A percentile compares a stretch with the other conserved stretches of the same genome.
These are phyloP conservation scores for Tuber aestivum DNA, from an alignment of 495 filamentous ascomycete species.

Conservation along the genomic window DNA sequence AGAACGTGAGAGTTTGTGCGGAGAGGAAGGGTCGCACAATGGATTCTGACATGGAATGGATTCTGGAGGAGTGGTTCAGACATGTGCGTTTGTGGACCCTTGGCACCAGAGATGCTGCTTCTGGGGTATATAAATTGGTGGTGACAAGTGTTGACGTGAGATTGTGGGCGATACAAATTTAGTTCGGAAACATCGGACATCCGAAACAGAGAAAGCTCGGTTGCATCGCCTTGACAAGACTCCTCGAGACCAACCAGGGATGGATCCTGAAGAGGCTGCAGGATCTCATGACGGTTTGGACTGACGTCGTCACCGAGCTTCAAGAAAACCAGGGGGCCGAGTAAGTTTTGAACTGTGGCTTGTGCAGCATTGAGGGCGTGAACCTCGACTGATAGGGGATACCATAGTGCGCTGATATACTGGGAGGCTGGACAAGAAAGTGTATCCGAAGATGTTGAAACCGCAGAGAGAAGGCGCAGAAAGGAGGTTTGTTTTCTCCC, in stretches of 20 bases:
- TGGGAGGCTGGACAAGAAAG: constrained; percentile 44
- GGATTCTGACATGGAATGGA: constrained; percentile 60
- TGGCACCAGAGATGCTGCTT: not conserved
- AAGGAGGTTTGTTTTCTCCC: constrained; percentile 24
- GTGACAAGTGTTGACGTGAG: not conserved
- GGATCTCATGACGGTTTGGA: constrained; percentile 65
- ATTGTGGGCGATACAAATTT: constrained; percentile 7
- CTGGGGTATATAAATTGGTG: constrained; percentile 4
- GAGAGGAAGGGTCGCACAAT: constrained; percentile 43
- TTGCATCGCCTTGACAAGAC: constrained; percentile 70
- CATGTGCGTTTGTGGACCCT: constrained; percentile 45
- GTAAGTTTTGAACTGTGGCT: constrained; percentile 39
- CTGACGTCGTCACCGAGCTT: constrained; percentile 58
- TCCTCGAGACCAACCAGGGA: constrained; percentile 55
- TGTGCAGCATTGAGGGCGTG: not conserved
- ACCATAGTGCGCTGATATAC: constrained; percentile 48
- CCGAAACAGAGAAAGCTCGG: constrained; percentile 71
- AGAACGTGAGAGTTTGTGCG: constrained; percentile 49
- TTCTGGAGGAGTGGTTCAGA: constrained; percentile 79
- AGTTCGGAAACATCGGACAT: constrained; percentile 72
- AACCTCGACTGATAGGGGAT: not conserved
- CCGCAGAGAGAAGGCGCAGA: constrained; percentile 55
- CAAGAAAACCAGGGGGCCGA: constrained; percentile 54
- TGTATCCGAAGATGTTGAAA: constrained; percentile 50
- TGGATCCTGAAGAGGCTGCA: constrained; percentile 59